A percentile compares a stretch with the other conserved stretches of the same genome.
phyloP scores from a whole-genome alignment of 2,329 filamentous ascomycete genomes.

The Fusarium mangiferae region DNA sequence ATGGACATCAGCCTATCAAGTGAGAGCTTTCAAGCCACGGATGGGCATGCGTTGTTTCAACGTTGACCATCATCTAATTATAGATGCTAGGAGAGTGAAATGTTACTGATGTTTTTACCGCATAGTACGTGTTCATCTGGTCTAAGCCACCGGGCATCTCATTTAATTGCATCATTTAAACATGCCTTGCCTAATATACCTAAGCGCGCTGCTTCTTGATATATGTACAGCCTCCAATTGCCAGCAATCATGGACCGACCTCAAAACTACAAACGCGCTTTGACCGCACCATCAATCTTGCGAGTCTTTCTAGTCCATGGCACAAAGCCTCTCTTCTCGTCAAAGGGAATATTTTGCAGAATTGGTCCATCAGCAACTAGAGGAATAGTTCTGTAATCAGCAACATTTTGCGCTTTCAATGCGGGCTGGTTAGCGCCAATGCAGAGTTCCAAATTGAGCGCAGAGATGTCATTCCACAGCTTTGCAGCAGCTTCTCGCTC shows the following conservation, averaged over 20 bases:
- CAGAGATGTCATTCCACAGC: constrained; percentile 12
- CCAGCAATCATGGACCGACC: too few species aligned
- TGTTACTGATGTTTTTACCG: background rate
- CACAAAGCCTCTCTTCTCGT: background rate
- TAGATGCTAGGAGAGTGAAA: accelerated
- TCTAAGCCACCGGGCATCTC: accelerated
- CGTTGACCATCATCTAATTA: accelerated
- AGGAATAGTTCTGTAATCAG: background rate
- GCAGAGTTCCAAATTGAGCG: constrained; percentile 7
- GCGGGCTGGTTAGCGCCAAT: constrained; percentile 9
- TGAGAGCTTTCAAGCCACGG: background rate
- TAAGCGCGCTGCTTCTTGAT: too few species aligned
- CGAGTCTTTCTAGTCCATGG: constrained; percentile 1
- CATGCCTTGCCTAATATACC: background rate
- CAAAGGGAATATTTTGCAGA: constrained; percentile 1
- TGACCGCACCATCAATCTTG: background rate
- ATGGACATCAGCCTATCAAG: background rate
- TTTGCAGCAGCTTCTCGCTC: constrained; percentile 11
- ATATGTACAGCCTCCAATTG: too few species aligned
- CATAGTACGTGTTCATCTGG: background rate
- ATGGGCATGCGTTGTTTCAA: accelerated
- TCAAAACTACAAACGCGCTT: background rate
- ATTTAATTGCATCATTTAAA: accelerated
- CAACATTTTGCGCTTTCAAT: background rate
- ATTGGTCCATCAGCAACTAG: constrained; percentile 19